These are phyloP conservation scores for Anisodus acutangulus DNA, from an alignment of 257 asterid genomes.

Conservation along the genomic window DNA sequence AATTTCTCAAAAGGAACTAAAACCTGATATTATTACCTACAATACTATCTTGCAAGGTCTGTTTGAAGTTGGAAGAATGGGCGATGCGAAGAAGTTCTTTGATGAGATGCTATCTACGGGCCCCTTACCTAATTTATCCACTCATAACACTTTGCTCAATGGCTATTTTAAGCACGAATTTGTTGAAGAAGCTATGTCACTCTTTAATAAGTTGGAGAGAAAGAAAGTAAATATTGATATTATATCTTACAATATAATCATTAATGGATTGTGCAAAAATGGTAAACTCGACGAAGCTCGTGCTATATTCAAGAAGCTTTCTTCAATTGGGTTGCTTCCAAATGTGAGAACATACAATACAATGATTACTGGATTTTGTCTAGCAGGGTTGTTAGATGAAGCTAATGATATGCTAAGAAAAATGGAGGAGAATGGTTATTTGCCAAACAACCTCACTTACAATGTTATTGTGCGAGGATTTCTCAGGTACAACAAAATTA, in stretches of 20 bases:
- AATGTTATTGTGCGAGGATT: not conserved
- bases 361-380: not conserved
- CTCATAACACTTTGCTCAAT: slow-evolving; percentile 4
- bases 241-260: not conserved
- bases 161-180: slow-evolving; percentile 29
- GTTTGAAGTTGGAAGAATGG: not conserved
- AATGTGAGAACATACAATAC: not conserved
- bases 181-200: slow-evolving; percentile 24
- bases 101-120: not conserved
- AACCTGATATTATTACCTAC: not conserved
- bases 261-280: not conserved
- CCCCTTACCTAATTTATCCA: not conserved
- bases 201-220: not conserved
- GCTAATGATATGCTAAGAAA: not conserved
- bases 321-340: not conserved
- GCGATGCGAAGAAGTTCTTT: not conserved
- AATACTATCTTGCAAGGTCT: slow-evolving; percentile 17
- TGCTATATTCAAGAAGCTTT: not conserved
- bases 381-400: not conserved
- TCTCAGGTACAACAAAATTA: not conserved
- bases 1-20: not conserved
- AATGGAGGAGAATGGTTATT: not conserved
- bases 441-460: not conserved
- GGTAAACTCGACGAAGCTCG: not conserved
- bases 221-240: not conserved